phyloP scores from a whole-genome alignment of 179 eudicot genomes.

The Heliamphora pulchella region DNA sequence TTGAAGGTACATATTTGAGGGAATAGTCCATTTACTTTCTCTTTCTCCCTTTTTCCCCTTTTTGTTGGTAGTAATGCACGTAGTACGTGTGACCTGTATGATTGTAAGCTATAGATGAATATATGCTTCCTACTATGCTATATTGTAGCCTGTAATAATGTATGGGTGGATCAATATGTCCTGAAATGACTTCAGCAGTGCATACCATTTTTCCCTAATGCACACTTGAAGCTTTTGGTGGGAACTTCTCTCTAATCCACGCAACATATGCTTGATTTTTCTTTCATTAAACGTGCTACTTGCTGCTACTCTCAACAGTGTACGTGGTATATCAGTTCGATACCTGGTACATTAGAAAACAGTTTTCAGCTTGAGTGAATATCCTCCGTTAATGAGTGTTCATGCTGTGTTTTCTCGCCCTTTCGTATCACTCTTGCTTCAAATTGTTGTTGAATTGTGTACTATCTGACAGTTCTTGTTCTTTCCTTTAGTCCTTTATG shows the following conservation, averaged over 20 bases:
- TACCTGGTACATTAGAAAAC: not conserved
- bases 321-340: not conserved
- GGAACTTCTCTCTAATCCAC: not conserved
- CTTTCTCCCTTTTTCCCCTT: not conserved
- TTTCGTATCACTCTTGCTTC: not conserved
- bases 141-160: not conserved
- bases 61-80: too few relatives aligned
- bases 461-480: constrained; percentile 12
- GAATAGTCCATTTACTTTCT: not conserved
- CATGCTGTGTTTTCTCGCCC: not conserved
- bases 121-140: not conserved
- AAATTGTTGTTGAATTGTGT: not conserved
- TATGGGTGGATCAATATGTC: not conserved
- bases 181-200: not conserved
- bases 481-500: constrained; percentile 79
- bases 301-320: not conserved
- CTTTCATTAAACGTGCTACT: not conserved
- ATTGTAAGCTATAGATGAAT: too few relatives aligned
- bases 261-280: not conserved
- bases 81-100: not conserved
- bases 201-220: not conserved
- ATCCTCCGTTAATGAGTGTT: not conserved
- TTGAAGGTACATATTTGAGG: constrained; percentile 48
- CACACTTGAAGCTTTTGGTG: not conserved
- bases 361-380: not conserved